Evolutionary conservation across 2,329 filamentous ascomycete species (phyloP), one percentile per base, ranked within the genome.

Genomic region (Metarhizium sp.): DNA sequence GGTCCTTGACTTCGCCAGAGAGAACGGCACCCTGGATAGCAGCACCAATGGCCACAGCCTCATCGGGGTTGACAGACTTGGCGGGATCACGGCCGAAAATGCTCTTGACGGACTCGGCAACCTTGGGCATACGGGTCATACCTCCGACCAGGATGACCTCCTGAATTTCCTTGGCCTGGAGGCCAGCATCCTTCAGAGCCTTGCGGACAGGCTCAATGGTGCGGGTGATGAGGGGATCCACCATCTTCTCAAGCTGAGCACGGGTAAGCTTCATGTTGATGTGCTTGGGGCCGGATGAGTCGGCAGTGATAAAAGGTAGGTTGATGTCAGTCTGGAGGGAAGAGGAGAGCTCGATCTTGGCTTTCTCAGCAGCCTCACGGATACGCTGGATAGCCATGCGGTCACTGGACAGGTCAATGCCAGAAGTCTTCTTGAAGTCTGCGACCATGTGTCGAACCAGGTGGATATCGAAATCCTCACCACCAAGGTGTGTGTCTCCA

Each of bases 71-170:
- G 73, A 97, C 92, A 52, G 92, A 95, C 85, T 96, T 97, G 75
- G 92, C 90, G 61, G 92, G 91, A 56, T 96, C 92, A 71, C 92
- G 92, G 63, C 92, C 92, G 74, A 97, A 97, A 73, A 96, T 92
- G 79, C 79, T 85, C 87, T 96, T 96, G 73, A 96, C 92, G 48
- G 91, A 94, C 79, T 96, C 91, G 60, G 84, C 81, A 63, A 97
- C 92, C 87, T 96, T 96, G 73, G 92, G 92, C 92, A 97, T 97
- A 79, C 92, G 92, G 66, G 92, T 96, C 92, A 96, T 96, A 77
- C 92, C 92, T 85, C 92, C 92, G 55, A 97, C 92, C 47, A 97
- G 87, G 73, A 97, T 96, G 65, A 97, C 90, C 72, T 97, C 92
- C 77, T 96, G 90, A 71, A 97, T 95, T 59, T 96, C 92, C 79